Evolutionary conservation across 352 stramenopile genomes (phyloP).

Genomic region (Pythium biforme): DNA sequence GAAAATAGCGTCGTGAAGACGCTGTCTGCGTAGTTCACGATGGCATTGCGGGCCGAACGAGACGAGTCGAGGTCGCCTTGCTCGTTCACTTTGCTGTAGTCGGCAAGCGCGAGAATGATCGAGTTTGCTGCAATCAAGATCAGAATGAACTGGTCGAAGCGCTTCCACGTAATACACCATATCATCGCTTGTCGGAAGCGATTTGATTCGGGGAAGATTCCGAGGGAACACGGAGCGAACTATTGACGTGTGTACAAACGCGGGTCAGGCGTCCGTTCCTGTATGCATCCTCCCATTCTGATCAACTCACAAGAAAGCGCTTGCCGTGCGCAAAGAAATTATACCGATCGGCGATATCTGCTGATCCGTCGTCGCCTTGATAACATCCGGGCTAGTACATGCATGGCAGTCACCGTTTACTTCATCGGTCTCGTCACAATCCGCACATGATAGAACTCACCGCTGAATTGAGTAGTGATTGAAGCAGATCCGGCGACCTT

Average conservation of each 20-base stretch:
- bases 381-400: constrained; percentile 58
- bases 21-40: constrained; percentile 57
- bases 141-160: constrained; percentile 84
- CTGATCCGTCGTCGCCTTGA: constrained; percentile 48
- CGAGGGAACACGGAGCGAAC: constrained; percentile 60
- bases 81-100: constrained; percentile 62
- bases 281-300: background rate
- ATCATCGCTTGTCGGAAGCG: constrained; percentile 55
- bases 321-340: constrained; percentile 67
- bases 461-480: constrained; percentile 35
- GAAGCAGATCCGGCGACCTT: constrained; percentile 24
- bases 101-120: constrained; percentile 72
- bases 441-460: constrained; percentile 11
- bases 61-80: constrained; percentile 43
- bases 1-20: constrained; percentile 78
- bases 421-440: background rate
- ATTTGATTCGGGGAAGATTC: constrained; percentile 47
- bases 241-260: constrained; percentile 6
- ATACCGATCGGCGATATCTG: constrained; percentile 52
- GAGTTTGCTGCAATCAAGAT: constrained; percentile 84
- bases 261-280: background rate
- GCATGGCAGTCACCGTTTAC: background rate
- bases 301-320: constrained; percentile 43
- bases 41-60: constrained; percentile 43
- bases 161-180: constrained; percentile 68